Evolutionary conservation across 345 rosid species (phyloP), one percentile per base, ranked within the genome.

Genomic region (Alliaria petiolata): DNA sequence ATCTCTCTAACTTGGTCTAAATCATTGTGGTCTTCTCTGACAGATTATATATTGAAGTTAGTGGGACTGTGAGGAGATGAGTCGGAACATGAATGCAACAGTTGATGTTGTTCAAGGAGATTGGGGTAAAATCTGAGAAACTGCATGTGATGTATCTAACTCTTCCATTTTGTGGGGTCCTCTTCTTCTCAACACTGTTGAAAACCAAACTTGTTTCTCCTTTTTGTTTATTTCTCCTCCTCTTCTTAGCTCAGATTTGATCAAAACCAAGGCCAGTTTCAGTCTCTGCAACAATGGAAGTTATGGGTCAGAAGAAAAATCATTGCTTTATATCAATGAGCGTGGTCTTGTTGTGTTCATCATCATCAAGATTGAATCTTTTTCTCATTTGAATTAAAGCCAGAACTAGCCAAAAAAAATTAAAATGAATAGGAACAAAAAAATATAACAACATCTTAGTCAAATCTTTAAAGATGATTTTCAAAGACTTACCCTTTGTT

Each of bases 81-180:
- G 83, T 76, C 83, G 81, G 84, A 70, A 75, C 69, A 78, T 82
- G 93, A 88, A 90, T 90, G 85, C 89, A 86, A 85, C 85, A 85
- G 91, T 81, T 63, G 69, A 56, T 72, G 62, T 47, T 46, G 72
- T 58, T 69, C 78, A 67, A 52, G 34, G 78, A 61, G 72, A 40
- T 68, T 74, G 81, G 36, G 50, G 79, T 68, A 13, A 75, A 69
- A 69, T 76, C 79, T 62, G 66, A 69, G 55, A 59, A 84, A 67
- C 87, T 82, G 89, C 90, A 83, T 85, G 92, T 87, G 97, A 84
- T 84, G 82, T 78, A 76, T 76, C 83, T 71, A 74, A 78, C 75
- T 70, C 69, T 65, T 72, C 69, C 79, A 72, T 74, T 58, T 71
- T 71, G 85, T 81, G 89, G 91, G 89, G 87, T 84, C 84, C 82